A percentile compares a stretch with the other conserved stretches of the same genome.
These are phyloP conservation scores for Bolboschoenus planiculmis DNA, from an alignment of 176 grass and related monocot species.

Conservation along the genomic window DNA sequence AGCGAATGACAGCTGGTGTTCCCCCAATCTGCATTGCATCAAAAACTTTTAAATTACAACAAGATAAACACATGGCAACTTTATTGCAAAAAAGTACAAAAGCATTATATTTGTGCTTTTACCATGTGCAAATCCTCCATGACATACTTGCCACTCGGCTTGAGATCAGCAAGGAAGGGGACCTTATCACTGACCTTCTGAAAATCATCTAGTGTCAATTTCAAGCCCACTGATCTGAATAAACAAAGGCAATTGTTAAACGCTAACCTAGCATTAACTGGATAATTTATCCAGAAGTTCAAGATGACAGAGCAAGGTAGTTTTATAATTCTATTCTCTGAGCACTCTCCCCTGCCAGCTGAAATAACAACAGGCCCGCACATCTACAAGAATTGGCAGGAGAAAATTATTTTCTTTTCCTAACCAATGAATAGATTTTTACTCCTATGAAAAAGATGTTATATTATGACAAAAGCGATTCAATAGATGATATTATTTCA, in stretches of 20 bases:
- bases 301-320: not conserved
- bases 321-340: not conserved
- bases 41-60: not conserved
- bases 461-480: not conserved
- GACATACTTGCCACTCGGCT: slow-evolving; percentile 97
- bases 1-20: slow-evolving; percentile 87
- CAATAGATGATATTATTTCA: not conserved
- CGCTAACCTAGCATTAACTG: slow-evolving; percentile 38
- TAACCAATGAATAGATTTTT: not conserved
- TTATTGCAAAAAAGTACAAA: not conserved
- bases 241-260: slow-evolving; percentile 24
- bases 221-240: slow-evolving; percentile 86
- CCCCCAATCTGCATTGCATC: slow-evolving; percentile 61
- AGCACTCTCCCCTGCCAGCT: not conserved
- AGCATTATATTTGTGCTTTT: slow-evolving; percentile 25
- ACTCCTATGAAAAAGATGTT: not conserved
- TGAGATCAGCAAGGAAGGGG: slow-evolving; percentile 95
- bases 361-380: not conserved
- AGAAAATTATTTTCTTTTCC: not conserved
- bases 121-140: slow-evolving; percentile 99
- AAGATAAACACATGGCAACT: not conserved
- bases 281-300: not conserved
- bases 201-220: slow-evolving; percentile 92
- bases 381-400: too few relatives aligned
- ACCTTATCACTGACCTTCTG: slow-evolving; percentile 96